Conservation (phyloP, 352 stramenopile genomes). For the Phytophthora tubulina region DNA sequence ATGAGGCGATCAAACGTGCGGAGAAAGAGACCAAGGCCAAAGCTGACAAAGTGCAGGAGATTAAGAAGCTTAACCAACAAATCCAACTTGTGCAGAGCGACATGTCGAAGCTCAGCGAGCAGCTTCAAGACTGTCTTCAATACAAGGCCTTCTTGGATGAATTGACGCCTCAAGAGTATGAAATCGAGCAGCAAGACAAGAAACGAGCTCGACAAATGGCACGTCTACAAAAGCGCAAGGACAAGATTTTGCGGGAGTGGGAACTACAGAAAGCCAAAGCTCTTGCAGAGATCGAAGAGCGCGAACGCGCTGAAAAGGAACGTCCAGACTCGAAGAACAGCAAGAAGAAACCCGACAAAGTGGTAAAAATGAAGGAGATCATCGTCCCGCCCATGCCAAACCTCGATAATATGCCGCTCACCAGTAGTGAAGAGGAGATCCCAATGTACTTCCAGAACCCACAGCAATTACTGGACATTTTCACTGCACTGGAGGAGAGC, state of each 20-base stretch:
- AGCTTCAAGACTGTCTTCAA: conserved; percentile 94
- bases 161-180: conserved; percentile 90
- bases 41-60: conserved; percentile 94
- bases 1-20: conserved; percentile 95
- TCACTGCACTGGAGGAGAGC: conserved; percentile 94
- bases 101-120: conserved; percentile 95
- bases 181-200: conserved; percentile 78
- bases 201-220: conserved; percentile 76
- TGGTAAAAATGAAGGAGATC: conserved; percentile 50
- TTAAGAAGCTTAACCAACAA: conserved; percentile 96
- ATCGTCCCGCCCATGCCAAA: conserved; percentile 72
- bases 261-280: conserved; percentile 62
- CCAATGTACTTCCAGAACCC: conserved; percentile 97
- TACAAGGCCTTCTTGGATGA: conserved; percentile 95
- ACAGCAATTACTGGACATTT: conserved; percentile 94
- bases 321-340: conserved; percentile 66
- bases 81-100: conserved; percentile 95
- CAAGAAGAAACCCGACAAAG: conserved; percentile 65
- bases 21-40: conserved; percentile 96
- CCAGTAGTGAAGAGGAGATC: conserved; percentile 91
- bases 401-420: conserved; percentile 66
- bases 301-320: conserved; percentile 64
- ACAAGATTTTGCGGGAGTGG: conserved; percentile 77
- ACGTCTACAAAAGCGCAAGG: conserved; percentile 74
- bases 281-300: conserved; percentile 77